Base-by-base conservation (phyloP, 2,329 filamentous ascomycete genomes). In the Rutstroemia sp. region DNA sequence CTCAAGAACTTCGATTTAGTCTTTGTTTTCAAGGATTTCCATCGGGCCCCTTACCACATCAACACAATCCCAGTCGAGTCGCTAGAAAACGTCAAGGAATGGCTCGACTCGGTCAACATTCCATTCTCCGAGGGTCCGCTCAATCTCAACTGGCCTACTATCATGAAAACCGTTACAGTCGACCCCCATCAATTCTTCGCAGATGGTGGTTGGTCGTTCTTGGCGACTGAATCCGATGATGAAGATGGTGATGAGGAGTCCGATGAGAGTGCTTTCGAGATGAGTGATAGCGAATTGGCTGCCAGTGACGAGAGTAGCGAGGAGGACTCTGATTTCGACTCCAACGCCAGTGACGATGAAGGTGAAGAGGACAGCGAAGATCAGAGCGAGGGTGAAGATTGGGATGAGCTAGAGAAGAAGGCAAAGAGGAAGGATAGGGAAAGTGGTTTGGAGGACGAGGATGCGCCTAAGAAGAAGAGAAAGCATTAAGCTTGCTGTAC, bases 1-100 rank as follows among this genome's bases (percentile, higher is more conserved):
- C 80, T 99, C 60, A 96, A 97, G 79, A 99, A 99, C 73, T 99
- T 99, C 71, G 94, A 99, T 73, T 84, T 99, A 72, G 94, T 99
- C 19, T 92, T 97, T 68, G 89, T 99, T 39, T 97, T 96, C 79
- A 97, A 97, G 69, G 94, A 99, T 74, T 97, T 96, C 73, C 83
- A 88, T 54, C 84, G 92, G n/a, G 74, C 89, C 2, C 92, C 92
- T 1, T 88, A 87, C 56, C 94, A 99, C 72, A 87, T 99, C 78
- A 99, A 99, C 75, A 99, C 94, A 6, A 97, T 99, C 61, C 95
- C 94, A 0, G 90, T 99, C 23, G 94, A 99, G 69, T 89, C 87
- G 2, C 79, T 99, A 3, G 94, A 99, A 64, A 86, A 89, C 54
- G 92, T 99, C 63, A 97, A 97, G 73, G 95, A 99, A 69, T 99